Conservation (phyloP, 192 early-diverging fungal genomes). For the Umbelopsis sp. region DNA sequence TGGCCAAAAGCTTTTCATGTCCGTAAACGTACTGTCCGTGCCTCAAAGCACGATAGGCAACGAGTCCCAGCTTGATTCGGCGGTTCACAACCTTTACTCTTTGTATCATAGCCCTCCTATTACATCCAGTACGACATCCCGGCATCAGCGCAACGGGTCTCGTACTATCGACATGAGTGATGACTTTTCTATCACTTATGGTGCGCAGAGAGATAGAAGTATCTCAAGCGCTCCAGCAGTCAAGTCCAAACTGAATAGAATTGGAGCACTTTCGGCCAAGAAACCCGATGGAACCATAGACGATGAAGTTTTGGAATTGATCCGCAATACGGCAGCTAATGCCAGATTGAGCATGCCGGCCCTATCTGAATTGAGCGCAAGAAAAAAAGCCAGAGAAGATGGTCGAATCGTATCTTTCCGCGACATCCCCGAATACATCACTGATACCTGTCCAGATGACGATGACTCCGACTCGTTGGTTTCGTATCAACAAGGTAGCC, state of each 20-base stretch:
- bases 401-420: neutral
- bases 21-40: slow-evolving; percentile 4
- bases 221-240: neutral
- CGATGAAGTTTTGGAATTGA: slow-evolving; percentile 5
- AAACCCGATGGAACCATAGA: neutral
- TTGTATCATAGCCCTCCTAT: neutral
- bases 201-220: neutral
- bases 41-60: slow-evolving; percentile 1
- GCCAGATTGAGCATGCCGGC: neutral
- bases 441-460: neutral
- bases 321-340: slow-evolving; percentile 12
- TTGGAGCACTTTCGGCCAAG: neutral
- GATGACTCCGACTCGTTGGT: neutral
- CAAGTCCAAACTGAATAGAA: neutral
- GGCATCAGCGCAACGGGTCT: slow-evolving; percentile 1
- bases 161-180: neutral
- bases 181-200: neutral
- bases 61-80: neutral
- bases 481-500: neutral
- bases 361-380: neutral
- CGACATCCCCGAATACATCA: slow-evolving; percentile 16
- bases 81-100: neutral
- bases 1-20: neutral
- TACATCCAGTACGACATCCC: neutral
- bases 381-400: neutral